Conservation (phyloP, 2,329 filamentous ascomycete genomes). For the Mycocentrospora acerina region DNA sequence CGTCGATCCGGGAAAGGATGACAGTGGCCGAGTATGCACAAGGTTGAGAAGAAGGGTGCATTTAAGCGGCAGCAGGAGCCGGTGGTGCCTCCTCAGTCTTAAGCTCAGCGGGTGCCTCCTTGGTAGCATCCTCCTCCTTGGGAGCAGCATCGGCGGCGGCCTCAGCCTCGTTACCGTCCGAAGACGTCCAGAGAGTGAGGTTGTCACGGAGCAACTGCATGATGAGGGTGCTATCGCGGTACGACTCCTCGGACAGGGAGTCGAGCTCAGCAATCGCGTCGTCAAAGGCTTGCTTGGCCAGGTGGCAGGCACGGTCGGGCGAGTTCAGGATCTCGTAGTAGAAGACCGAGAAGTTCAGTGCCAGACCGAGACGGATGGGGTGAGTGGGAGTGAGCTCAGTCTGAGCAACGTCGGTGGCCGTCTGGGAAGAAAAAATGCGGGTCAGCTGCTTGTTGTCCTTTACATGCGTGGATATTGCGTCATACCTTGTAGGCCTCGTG, state of each 20-base stretch:
- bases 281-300: constrained; percentile 98
- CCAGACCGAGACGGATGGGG: constrained; percentile 95
- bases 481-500: constrained; percentile 97
- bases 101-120: constrained; percentile 44
- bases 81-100: constrained; percentile 34
- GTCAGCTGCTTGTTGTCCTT: constrained; percentile 18
- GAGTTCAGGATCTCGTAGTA: constrained; percentile 99
- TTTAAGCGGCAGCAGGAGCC: constrained; percentile 39
- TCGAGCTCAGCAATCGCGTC: constrained; percentile 98
- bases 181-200: constrained; percentile 96
- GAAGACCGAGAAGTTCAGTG: constrained; percentile 99
- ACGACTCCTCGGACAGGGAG: constrained; percentile 95
- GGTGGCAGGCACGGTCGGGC: constrained; percentile 93
- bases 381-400: constrained; percentile 96
- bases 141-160: constrained; percentile 57
- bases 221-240: constrained; percentile 98
- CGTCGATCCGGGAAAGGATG: constrained; percentile 36
- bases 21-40: constrained; percentile 36
- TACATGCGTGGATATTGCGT: constrained; percentile 24
- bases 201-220: constrained; percentile 99
- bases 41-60: constrained; percentile 32
- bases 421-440: constrained; percentile 57
- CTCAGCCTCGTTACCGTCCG: constrained; percentile 80
- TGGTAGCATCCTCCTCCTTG: constrained; percentile 64
- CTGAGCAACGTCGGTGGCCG: constrained; percentile 96